Conservation (phyloP, 495 filamentous ascomycete species). For the Neurospora sp. region DNA sequence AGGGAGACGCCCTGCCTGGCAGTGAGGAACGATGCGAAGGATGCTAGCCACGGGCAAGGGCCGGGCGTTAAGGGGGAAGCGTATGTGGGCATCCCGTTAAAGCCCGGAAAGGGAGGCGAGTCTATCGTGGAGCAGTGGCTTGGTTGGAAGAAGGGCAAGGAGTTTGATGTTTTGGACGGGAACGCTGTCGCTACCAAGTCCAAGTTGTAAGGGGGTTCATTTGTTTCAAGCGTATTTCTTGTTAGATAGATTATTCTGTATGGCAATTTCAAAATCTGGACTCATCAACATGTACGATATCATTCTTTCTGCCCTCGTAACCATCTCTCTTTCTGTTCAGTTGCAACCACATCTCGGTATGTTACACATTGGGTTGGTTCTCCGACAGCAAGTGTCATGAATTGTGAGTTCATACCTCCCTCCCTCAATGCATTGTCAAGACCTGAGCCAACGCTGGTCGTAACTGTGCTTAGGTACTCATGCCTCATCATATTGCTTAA, state of each 20-base stretch:
- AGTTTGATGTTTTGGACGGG: slow-evolving; percentile 56
- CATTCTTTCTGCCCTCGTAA: not conserved
- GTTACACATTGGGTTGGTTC: not conserved
- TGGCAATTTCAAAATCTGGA: not conserved
- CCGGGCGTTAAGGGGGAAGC: slow-evolving; percentile 44
- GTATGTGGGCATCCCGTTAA: slow-evolving; percentile 51
- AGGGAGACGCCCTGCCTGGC: slow-evolving; percentile 51
- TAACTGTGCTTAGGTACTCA: too few relatives aligned
- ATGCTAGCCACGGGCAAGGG: slow-evolving; percentile 36
- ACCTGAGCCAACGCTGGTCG: not conserved
- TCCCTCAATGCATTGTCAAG: not conserved
- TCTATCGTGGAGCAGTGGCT: slow-evolving; percentile 63
- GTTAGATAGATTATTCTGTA: not conserved
- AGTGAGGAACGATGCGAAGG: slow-evolving; percentile 29
- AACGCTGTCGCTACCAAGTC: slow-evolving; percentile 16
- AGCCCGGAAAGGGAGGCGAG: slow-evolving; percentile 60
- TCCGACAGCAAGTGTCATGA: not conserved
- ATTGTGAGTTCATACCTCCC: not conserved
- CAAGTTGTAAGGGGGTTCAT: not conserved
- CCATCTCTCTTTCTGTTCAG: not conserved
- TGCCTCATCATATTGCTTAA: not conserved
- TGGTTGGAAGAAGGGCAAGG: slow-evolving; percentile 60
- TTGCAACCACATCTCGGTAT: not conserved
- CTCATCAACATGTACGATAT: not conserved
- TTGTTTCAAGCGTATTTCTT: not conserved